A percentile compares a stretch with the other conserved stretches of the same genome.
Evolutionary conservation across 176 grass and related monocot species (phyloP).

Genomic region (Ampelocalamus luodianensis): DNA sequence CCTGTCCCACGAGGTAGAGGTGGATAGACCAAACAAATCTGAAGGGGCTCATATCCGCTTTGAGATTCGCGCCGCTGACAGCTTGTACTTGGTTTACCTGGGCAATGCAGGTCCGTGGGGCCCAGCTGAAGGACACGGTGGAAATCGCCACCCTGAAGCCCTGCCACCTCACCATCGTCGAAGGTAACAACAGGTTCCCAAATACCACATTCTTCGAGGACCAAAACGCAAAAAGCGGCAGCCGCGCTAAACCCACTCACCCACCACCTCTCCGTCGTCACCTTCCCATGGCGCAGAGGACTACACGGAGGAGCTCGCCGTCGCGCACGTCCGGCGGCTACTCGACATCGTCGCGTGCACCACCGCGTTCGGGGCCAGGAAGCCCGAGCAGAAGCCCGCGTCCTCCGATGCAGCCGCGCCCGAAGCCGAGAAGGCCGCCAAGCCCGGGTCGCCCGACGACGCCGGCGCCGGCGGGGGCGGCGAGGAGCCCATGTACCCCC

Average conservation of each 20-base stretch:
- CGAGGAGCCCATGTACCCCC: constrained; percentile 91
- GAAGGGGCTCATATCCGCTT: not conserved
- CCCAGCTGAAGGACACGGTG: constrained; percentile 76
- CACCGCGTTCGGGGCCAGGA: constrained; percentile 64
- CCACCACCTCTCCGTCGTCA: not conserved
- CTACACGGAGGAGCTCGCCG: constrained; percentile 89
- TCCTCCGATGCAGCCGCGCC: constrained; percentile 31
- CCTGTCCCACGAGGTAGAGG: constrained; percentile 94
- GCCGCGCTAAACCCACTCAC: not conserved
- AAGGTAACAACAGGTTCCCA: constrained; percentile 50
- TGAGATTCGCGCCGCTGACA: constrained; percentile 21
- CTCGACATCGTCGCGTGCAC: constrained; percentile 94
- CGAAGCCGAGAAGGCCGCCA: constrained; percentile 33
- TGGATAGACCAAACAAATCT: not conserved
- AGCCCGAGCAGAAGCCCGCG: constrained; percentile 47
- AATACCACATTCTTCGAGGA: not conserved
- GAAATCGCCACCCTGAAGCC: constrained; percentile 77
- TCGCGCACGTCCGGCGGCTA: constrained; percentile 75
- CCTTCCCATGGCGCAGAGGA: constrained; percentile 56
- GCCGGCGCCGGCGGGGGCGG: constrained; percentile 29
- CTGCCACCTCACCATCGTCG: constrained; percentile 75
- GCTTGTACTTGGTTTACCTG: not conserved
- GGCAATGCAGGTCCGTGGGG: constrained; percentile 64
- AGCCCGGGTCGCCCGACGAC: constrained; percentile 26
- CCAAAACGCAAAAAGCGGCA: not conserved